phyloP scores from a whole-genome alignment of 2,329 filamentous ascomycete species.

The Ophiostoma triangulosporum region DNA sequence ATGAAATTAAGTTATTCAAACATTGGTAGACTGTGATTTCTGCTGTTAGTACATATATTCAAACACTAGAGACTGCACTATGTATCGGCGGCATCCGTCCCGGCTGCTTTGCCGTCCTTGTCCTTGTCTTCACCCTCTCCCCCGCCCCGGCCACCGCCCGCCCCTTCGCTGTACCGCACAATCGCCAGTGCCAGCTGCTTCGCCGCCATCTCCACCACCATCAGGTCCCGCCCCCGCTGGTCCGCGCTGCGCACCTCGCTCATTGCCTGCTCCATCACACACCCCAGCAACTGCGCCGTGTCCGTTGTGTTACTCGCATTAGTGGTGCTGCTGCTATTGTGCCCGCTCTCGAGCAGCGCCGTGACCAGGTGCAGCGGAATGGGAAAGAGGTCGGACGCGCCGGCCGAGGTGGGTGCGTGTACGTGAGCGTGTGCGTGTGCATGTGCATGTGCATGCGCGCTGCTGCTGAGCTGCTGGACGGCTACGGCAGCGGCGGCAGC shows the following conservation, averaged over 20 bases:
- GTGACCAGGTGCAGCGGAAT: not conserved
- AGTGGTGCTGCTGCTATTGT: not conserved
- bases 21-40: no score
- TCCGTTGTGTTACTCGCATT: not conserved
- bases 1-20: no score
- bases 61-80: no score
- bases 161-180: conserved; percentile 31
- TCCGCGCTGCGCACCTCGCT: conserved; percentile 30
- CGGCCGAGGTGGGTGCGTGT: not conserved
- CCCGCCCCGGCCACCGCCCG: conserved; percentile 14
- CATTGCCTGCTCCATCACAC: conserved; percentile 33
- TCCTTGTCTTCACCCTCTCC: not conserved
- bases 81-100: not conserved
- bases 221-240: conserved; percentile 31
- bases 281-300: conserved; percentile 22
- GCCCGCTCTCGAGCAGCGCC: not conserved
- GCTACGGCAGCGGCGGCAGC: conserved; percentile 11
- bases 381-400: not conserved
- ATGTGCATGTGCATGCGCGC: not conserved
- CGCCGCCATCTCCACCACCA: conserved; percentile 39
- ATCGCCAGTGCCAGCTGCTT: conserved; percentile 41
- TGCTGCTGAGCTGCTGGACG: conserved; percentile 9
- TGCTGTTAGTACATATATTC: no score
- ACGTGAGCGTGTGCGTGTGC: not conserved
- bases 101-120: not conserved